Conservation (phyloP, 2,329 filamentous ascomycete genomes). For the Arthrobotrys entomopaga region DNA sequence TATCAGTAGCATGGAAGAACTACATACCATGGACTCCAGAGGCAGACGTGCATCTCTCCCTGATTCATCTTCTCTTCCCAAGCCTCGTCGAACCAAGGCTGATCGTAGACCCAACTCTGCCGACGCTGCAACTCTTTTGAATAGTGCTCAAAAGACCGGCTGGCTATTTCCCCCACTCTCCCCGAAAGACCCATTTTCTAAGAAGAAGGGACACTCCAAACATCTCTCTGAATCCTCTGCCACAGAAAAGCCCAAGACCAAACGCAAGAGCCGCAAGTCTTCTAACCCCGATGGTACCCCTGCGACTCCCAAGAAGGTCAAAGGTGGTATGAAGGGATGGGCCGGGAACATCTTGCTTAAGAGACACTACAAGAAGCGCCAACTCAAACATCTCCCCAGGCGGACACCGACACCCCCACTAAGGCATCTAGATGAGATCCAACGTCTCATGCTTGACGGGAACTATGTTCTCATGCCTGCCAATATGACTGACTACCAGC, state of each 20-base stretch:
- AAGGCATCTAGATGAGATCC: conserved; percentile 48
- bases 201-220: conserved; percentile 53
- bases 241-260: conserved; percentile 53
- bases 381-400: conserved; percentile 63
- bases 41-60: conserved; percentile 62
- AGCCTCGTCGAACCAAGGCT: conserved; percentile 28
- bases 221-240: conserved; percentile 62
- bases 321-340: conserved; percentile 73
- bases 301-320: conserved; percentile 61
- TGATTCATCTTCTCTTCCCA: conserved; percentile 60
- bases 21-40: conserved; percentile 62
- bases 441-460: conserved; percentile 53
- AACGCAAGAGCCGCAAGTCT: conserved; percentile 48
- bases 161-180: conserved; percentile 54
- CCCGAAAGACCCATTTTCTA: conserved; percentile 46
- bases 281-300: conserved; percentile 43
- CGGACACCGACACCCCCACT: conserved; percentile 64
- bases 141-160: conserved; percentile 38
- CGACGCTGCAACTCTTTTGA: conserved; percentile 47
- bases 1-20: conserved; percentile 49
- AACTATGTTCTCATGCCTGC: conserved; percentile 60
- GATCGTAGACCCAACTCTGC: conserved; percentile 53
- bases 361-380: conserved; percentile 63
- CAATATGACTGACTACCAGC: conserved; percentile 37
- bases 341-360: conserved; percentile 72